Conservation (phyloP, 495 filamentous ascomycete genomes). For the Penicillium coprophilum region DNA sequence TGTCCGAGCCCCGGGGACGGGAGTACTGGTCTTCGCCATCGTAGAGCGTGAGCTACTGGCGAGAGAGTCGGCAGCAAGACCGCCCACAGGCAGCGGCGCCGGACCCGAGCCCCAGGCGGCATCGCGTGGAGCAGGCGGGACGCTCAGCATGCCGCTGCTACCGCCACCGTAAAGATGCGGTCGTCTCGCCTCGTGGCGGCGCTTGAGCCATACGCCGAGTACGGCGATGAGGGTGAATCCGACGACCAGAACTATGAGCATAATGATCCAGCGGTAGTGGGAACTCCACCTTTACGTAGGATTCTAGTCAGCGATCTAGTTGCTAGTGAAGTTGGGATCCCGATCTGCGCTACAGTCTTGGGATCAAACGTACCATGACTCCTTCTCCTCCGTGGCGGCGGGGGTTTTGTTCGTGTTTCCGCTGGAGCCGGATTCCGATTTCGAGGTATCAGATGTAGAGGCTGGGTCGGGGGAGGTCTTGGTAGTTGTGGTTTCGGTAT, state of each 20-base stretch:
- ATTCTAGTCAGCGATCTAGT: not conserved
- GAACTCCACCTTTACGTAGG: conserved; percentile 43
- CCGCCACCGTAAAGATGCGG: conserved; percentile 38
- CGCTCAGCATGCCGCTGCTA: conserved; percentile 13
- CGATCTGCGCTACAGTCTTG: not conserved
- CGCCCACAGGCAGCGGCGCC: not conserved
- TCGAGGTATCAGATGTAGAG: conserved; percentile 8
- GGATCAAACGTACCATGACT: conserved; percentile 29
- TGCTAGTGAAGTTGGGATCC: not conserved
- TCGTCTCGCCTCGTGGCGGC: conserved; percentile 48
- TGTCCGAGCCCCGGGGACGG: conserved; percentile 13
- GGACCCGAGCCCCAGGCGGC: not conserved
- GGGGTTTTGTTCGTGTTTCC: conserved; percentile 9
- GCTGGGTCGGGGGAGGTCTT: conserved; percentile 14
- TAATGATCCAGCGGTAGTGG: conserved; percentile 54
- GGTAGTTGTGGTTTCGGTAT: conserved; percentile 18
- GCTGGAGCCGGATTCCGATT: not conserved
- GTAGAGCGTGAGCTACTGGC: conserved; percentile 38
- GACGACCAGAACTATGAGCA: conserved; percentile 53
- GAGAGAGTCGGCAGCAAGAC: conserved; percentile 19
- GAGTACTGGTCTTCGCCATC: conserved; percentile 16
- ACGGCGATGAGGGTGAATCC: conserved; percentile 43
- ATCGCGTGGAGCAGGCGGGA: conserved; percentile 6
- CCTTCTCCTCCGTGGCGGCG: conserved; percentile 12
- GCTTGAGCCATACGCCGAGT: conserved; percentile 45